Evolutionary conservation across 1,139 yeast genomes (phyloP).

Genomic region (Candida albicans): DNA sequence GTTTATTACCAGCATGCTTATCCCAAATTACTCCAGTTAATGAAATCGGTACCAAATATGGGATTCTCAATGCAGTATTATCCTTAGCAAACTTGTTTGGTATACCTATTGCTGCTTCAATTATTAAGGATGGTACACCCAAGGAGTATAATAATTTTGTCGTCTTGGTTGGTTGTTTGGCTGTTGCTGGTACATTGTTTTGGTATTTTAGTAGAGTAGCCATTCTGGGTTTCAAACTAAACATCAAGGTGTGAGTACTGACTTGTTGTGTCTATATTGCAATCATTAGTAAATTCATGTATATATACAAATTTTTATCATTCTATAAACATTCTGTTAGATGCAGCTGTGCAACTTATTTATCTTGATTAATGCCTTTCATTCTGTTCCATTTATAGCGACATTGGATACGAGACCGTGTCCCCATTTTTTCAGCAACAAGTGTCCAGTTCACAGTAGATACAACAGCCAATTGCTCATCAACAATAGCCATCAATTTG

Average conservation of each 20-base stretch:
- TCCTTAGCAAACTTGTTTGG: conserved; percentile 43
- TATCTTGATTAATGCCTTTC: conserved; percentile 6
- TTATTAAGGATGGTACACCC: conserved; percentile 34
- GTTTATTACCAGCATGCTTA: conserved; percentile 43
- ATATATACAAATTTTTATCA: too few relatives aligned
- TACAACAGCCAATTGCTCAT: conserved; percentile 1
- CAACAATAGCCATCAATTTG: conserved; percentile 55
- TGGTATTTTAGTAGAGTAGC: conserved; percentile 36
- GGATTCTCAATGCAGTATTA: conserved; percentile 38
- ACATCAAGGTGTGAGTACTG: conserved; percentile 27
- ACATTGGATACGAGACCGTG: conserved; percentile 88
- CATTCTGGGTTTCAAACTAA: conserved; percentile 34
- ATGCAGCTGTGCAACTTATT: background rate
- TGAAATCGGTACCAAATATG: conserved; percentile 44
- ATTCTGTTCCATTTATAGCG: conserved; percentile 92
- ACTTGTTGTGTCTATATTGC: background rate
- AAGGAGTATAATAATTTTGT: conserved; percentile 36
- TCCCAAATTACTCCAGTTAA: conserved; percentile 39
- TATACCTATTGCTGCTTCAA: conserved; percentile 46
- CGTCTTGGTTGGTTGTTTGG: conserved; percentile 34
- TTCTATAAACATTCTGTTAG: too few relatives aligned
- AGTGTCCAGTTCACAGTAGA: conserved; percentile 76
- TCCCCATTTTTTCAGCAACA: conserved; percentile 87
- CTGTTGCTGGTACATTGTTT: conserved; percentile 27
- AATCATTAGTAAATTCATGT: too few relatives aligned